These are phyloP conservation scores for Citrus sp. DNA, from an alignment of 345 rosid genomes.

Conservation along the genomic window DNA sequence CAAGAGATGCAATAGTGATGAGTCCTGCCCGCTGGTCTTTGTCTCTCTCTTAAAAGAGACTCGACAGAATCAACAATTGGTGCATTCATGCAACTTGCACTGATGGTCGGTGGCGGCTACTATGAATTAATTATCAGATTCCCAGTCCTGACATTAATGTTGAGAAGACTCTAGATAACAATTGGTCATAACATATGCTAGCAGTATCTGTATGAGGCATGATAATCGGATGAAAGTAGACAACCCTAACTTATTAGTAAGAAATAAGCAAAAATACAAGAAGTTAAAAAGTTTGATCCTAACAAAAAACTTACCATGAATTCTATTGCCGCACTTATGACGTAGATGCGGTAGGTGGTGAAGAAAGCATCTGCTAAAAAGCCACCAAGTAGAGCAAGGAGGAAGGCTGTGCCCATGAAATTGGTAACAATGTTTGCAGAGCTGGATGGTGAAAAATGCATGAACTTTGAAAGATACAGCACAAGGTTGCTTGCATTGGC, in stretches of 20 bases:
- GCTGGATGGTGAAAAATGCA: constrained; percentile 77
- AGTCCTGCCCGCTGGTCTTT: neutral
- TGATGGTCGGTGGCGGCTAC: neutral
- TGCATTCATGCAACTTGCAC: constrained; percentile 3
- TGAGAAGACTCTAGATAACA: neutral
- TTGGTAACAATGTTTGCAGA: constrained; percentile 79
- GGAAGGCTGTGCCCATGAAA: constrained; percentile 91
- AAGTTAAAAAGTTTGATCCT: neutral
- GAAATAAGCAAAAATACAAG: neutral
- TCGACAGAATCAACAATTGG: constrained; percentile 5
- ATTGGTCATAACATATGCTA: neutral
- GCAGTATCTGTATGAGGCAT: neutral
- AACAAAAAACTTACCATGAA: constrained; percentile 45
- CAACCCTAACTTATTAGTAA: neutral
- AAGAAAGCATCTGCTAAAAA: constrained; percentile 72
- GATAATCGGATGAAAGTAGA: neutral
- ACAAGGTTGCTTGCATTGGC: constrained; percentile 95
- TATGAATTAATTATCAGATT: neutral
- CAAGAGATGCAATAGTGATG: neutral
- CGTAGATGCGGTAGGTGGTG: constrained; percentile 64
- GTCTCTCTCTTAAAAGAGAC: neutral
- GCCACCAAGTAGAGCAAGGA: constrained; percentile 87
- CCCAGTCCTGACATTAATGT: neutral
- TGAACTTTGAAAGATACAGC: constrained; percentile 63
- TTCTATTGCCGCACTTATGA: constrained; percentile 70